A percentile compares a stretch with the other conserved stretches of the same genome.
Evolutionary conservation across 108 stramenopile genomes (phyloP).

Genomic region (Skeletonema marinoi): DNA sequence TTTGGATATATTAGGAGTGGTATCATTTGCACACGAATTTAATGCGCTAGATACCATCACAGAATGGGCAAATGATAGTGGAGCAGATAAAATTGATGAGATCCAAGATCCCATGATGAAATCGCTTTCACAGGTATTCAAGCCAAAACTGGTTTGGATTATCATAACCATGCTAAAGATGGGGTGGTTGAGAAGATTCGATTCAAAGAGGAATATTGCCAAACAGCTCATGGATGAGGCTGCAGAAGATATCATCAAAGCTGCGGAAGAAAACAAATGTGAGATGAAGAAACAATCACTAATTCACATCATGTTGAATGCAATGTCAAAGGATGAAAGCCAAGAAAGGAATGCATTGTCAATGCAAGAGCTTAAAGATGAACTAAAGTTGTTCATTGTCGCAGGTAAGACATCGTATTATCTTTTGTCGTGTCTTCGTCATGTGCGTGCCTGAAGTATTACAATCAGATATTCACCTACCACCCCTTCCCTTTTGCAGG

Average conservation of each 20-base stretch:
- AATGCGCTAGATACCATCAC: constrained; percentile 31
- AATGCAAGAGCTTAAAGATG: constrained; percentile 48
- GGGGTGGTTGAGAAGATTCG: constrained; percentile 14
- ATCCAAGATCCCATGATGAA: constrained; percentile 36
- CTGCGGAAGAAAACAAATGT: constrained; percentile 16
- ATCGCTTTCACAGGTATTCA: neutral
- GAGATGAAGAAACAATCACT: constrained; percentile 24
- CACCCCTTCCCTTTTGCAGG: constrained; percentile 11
- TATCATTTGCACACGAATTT: constrained; percentile 55
- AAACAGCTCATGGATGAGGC: constrained; percentile 29
- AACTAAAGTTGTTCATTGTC: constrained; percentile 58
- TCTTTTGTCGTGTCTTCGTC: neutral
- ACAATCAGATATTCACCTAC: neutral
- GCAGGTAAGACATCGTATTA: constrained; percentile 8
- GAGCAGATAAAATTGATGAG: neutral
- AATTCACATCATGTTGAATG: constrained; percentile 46
- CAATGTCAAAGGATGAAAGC: constrained; percentile 17
- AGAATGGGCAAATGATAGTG: constrained; percentile 34
- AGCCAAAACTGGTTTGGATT: constrained; percentile 16
- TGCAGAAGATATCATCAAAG: constrained; percentile 32
- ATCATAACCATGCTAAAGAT: constrained; percentile 13
- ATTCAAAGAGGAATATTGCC: constrained; percentile 8
- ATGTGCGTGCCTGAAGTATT: neutral
- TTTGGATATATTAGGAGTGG: constrained; percentile 54
- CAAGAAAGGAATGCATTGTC: constrained; percentile 10